Evolutionary conservation across 495 filamentous ascomycete species (phyloP).

Genomic region (Aeminium ludgeri): DNA sequence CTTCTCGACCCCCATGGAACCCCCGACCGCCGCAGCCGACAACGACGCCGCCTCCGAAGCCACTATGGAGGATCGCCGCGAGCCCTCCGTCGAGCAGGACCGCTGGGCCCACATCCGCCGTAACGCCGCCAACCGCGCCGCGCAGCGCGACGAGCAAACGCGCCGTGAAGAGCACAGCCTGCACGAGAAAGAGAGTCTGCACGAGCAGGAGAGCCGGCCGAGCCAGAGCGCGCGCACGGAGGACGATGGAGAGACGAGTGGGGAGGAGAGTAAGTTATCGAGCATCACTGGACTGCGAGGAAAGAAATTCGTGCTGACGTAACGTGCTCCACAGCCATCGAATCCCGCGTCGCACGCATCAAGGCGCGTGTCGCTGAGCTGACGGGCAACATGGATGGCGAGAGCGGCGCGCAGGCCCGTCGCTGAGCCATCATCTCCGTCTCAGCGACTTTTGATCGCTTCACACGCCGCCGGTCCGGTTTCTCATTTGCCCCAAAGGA

Average conservation of each 20-base stretch:
- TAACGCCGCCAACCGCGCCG: slow-evolving; percentile 70
- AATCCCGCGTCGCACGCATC: slow-evolving; percentile 90
- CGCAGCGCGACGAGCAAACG: slow-evolving; percentile 36
- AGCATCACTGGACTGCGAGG: background rate
- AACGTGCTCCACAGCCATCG: slow-evolving; percentile 47
- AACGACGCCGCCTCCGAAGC: slow-evolving; percentile 11
- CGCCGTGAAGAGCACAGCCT: slow-evolving; percentile 39
- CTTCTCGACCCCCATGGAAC: slow-evolving; percentile 9
- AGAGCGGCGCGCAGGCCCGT: too few relatives aligned
- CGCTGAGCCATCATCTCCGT: too few relatives aligned
- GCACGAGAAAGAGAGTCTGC: background rate
- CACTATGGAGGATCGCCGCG: slow-evolving; percentile 17
- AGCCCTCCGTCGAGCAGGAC: slow-evolving; percentile 34
- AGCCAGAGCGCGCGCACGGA: slow-evolving; percentile 40
- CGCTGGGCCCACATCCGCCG: slow-evolving; percentile 91
- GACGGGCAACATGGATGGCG: slow-evolving; percentile 36
- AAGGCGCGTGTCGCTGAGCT: slow-evolving; percentile 91
- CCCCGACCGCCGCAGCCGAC: background rate
- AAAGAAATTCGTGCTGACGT: background rate
- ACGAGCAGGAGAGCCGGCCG: slow-evolving; percentile 26
- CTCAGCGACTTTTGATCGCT: too few relatives aligned
- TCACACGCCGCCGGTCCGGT: too few relatives aligned
- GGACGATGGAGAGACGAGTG: slow-evolving; percentile 66
- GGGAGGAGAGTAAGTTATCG: slow-evolving; percentile 74
- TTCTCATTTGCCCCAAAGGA: too few relatives aligned